phyloP scores from a whole-genome alignment of 495 filamentous ascomycete species.

The Letharia lupina region DNA sequence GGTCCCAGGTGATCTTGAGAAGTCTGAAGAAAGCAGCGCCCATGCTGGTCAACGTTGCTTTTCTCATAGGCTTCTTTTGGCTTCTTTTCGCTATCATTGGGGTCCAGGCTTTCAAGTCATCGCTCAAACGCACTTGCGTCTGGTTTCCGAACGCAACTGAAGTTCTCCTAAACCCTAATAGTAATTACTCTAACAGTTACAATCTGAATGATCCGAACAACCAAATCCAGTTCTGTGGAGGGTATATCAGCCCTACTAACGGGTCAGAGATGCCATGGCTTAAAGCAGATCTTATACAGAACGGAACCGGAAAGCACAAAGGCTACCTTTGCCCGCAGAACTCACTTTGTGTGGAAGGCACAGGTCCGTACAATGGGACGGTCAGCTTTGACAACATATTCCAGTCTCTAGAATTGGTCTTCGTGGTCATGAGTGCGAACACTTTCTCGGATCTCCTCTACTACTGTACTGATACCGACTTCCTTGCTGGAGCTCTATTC shows the following conservation, averaged over 20 bases:
- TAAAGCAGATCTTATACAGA: conserved; percentile 33
- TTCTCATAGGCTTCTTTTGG: conserved; percentile 98
- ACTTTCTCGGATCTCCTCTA: conserved; percentile 94
- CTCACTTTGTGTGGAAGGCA: conserved; percentile 71
- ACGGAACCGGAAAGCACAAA: conserved; percentile 51
- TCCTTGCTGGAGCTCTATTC: conserved; percentile 73
- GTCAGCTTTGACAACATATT: conserved; percentile 93
- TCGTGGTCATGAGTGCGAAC: conserved; percentile 97
- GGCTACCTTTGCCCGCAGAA: conserved; percentile 84
- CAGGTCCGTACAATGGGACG: conserved; percentile 76
- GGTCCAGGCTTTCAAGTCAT: conserved; percentile 96
- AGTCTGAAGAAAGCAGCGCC: conserved; percentile 95
- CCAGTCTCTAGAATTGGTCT: conserved; percentile 88
- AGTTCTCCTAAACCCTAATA: conserved; percentile 11
- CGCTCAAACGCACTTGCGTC: conserved; percentile 75
- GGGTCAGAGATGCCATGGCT: conserved; percentile 60
- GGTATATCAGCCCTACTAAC: conserved; percentile 55
- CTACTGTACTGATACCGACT: conserved; percentile 83
- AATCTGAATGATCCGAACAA: conserved; percentile 41
- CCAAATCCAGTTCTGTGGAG: conserved; percentile 73
- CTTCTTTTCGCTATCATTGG: conserved; percentile 95
- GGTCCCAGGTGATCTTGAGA: conserved; percentile 67
- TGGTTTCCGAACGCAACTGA: conserved; percentile 54
- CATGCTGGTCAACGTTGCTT: conserved; percentile 86
- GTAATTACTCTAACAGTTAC: conserved; percentile 32